Evolutionary conservation across 345 rosid species (phyloP), one percentile per base, ranked within the genome.

Genomic region (Crucihimalaya himalaica): DNA sequence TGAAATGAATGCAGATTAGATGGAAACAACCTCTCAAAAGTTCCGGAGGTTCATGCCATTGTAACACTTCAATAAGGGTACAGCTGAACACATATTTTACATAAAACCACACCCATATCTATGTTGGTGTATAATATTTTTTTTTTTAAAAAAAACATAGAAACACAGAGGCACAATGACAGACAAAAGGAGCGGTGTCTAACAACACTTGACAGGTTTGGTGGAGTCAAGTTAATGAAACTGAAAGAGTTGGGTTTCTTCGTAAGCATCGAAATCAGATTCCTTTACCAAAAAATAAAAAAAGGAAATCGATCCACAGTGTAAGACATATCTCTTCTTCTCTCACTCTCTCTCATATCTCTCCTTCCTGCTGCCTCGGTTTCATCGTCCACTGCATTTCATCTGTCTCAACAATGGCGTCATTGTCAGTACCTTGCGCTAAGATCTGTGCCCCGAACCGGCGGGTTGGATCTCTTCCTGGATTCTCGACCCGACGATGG

Each of bases 391-490:
- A 54, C 29, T 35, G 68, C 79, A 62, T 76, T 76, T 29, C 48
- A 51, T 31, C 46, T n/a, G 20, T 68, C 63, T 14, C 20, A 48
- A 45, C 32, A 62, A 92, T 92, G 98, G 88, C 90, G 16, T 83
- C 93, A 31, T 72, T 76, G 52, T 78, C 89, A 0, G 80, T 84
- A 57, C 88, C 98, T 20, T 84, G 83, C 75, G 86, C 92, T 53
- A 92, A 89, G 74, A 79, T 88, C 67, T 79, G 83, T 68, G 68
- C 79, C n/a, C 55, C 68, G 31, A 78, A 78, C 79, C 65, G 80
- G 14, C 64, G 34, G n/a, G 15, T 76, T 51, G 83, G 89, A 73
- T 83, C 89, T 77, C n/a, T 70, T 57, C 74, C 72, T 35, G 73
- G 63, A 50, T 51, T 25, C 66, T 60, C 77, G 20, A 53, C 19